Evolutionary conservation across 352 stramenopile species (phyloP), one percentile per base, ranked within the genome.

Genomic region (Thraustochytrium striatum): DNA sequence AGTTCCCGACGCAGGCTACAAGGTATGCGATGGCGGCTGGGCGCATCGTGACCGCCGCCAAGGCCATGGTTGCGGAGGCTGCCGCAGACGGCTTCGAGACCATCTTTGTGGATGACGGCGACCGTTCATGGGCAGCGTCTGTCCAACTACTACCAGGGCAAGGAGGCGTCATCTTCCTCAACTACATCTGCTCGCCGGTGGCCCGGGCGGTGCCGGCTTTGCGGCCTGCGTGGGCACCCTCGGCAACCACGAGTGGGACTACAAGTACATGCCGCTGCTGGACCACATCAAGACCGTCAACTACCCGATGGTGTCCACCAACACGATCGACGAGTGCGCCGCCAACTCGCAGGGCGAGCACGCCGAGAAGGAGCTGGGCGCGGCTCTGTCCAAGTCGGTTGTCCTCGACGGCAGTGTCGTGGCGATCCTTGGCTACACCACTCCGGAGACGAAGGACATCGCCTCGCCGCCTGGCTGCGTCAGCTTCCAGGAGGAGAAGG

Each of bases 161-260:
- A 30, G 11, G 53, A 80, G 57, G 57, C 58, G 0, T 28, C n/a
- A 80, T 57, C 32, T 80, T 80, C 30, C 55, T 72, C 39, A 80
- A 80, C 70, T 25, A 72, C 1, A 57, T 80, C 36, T 80, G 70
- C n/a, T n/a, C 35, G 70, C n/a, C 28, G 38, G 32, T 7, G 50
- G 32, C 32, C n/a, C 28, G 0, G 43, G 52, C 41, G 21, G 41
- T 30, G 57, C 70, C 13, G 70, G 70, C 53, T 80, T 80, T 57
- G n/a, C 33, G 13, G 55, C 58, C 30, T 80, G 70, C 58, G 55
- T 80, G 0, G 38, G 38, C 1, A 70, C 55, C 21, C 41, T 80
- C 21, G 70, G 70, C 19, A 80, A 80, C 47, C 70, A 80, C 70
- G 70, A 80, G 70, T 80, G 79, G 19, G 70, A 80, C 58, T 80